Evolutionary conservation across 805 yeast species (phyloP), one percentile per base, ranked within the genome.

Genomic region (Myxozyma geophila): DNA sequence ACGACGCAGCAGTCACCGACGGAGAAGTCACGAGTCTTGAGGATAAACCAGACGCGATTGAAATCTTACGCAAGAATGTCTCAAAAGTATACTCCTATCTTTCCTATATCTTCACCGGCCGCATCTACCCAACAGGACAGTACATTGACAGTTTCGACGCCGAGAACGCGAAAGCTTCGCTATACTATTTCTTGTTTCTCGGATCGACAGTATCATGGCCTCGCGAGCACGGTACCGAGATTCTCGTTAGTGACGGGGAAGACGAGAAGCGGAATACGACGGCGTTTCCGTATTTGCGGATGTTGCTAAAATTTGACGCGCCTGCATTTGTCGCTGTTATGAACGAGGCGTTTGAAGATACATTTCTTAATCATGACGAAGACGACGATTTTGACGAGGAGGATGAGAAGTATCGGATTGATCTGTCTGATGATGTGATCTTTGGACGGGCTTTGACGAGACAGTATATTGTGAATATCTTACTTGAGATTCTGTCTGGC

Each of bases 281-380:
- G 0, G 80, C 87, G 0, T 92, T 87, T 67, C 96, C 97, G 0
- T 87, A 89, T 70, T 75, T 92, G n/a, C 79, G 77, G 48, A 67
- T 80, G 12, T 76, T 92, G 15, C 73, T 91, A n/a, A 77, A 78
- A 46, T 81, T 75, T 68, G 82, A 88, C 67, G 79, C 88, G 4
- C 78, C 82, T n/a, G 82, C 82, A 44, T 83, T 87, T 76, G 80
- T 92, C 41, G 79, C 87, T 0, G 82, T 89, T 17, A 74, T 95
- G 62, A 88, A 91, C 74, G 96, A 89, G 73, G 88, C 89, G 8
- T 87, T 93, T 72, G 98, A 93, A 72, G 96, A 91, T 73, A 77
- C 88, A 0, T 79, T 83, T 48, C 74, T 93, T 60, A 90, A 92
- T 73, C 86, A 60, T 7, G 53, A 84, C 51, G 82, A 78, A 36